Conservation (phyloP, 2,329 filamentous ascomycete species). For the Stagonosporopsis cucurbitacearum region DNA sequence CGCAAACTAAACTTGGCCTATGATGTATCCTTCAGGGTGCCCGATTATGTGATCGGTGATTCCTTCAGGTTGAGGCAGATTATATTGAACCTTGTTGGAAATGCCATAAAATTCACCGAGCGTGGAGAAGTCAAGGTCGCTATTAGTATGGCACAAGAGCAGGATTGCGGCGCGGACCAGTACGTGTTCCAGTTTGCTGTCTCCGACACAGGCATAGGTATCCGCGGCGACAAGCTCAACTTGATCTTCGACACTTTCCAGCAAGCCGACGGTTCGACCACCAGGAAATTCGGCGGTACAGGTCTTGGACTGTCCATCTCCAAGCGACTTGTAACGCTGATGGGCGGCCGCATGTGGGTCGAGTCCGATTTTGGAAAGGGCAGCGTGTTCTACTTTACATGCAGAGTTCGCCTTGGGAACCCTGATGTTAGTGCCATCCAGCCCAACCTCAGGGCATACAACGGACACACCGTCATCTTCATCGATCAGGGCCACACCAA, state of each 20-base stretch:
- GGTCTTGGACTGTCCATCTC: slow-evolving; percentile 94
- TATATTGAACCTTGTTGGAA: slow-evolving; percentile 95
- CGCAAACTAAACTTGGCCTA: slow-evolving; percentile 93
- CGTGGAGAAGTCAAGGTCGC: slow-evolving; percentile 93
- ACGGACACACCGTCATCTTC: slow-evolving; percentile 89
- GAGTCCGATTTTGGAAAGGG: slow-evolving; percentile 90
- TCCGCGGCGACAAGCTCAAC: slow-evolving; percentile 92
- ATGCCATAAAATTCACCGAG: slow-evolving; percentile 99
- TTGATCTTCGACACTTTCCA: slow-evolving; percentile 99
- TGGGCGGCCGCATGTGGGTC: slow-evolving; percentile 97
- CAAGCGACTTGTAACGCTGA: slow-evolving; percentile 90
- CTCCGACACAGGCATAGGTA: slow-evolving; percentile 95
- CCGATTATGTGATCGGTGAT: slow-evolving; percentile 94
- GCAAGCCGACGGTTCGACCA: slow-evolving; percentile 96
- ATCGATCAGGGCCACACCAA: slow-evolving; percentile 88
- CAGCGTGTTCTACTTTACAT: slow-evolving; percentile 96
- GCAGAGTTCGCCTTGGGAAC: slow-evolving; percentile 82
- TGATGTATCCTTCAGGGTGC: slow-evolving; percentile 89
- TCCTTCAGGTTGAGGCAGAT: slow-evolving; percentile 96
- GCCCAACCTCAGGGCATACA: slow-evolving; percentile 87
- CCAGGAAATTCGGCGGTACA: slow-evolving; percentile 92
- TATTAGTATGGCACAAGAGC: slow-evolving; percentile 75
- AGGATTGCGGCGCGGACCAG: slow-evolving; percentile 72
- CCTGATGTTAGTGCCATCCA: slow-evolving; percentile 79
- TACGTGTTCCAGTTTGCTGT: slow-evolving; percentile 97